Evolutionary conservation across 345 rosid species (phyloP), one percentile per base, ranked within the genome.

Genomic region (Lenwebbia sp.): DNA sequence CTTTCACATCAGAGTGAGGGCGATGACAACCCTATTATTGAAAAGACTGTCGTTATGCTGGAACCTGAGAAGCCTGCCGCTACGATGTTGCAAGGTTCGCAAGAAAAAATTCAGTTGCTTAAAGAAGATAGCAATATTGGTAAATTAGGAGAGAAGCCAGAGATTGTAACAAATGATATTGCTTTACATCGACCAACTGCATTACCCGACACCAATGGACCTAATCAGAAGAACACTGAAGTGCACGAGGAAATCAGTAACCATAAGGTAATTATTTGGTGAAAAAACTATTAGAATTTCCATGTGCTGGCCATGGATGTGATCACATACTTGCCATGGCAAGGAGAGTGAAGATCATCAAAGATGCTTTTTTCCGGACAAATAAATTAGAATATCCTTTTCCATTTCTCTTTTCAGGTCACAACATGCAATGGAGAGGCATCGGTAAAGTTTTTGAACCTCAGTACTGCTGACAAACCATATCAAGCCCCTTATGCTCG

Each of bases 401-500:
- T 70, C 78, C 78, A 37, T 70, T 70, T 70, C 78, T 70, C 78
- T 70, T 70, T 70, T 37, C 78, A 70, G 78, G 78, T 70, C 23
- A 70, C 47, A 19, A 70, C 78, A 70, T 70, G 78, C 78, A 70
- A 70, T 37, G 78, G 6, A 70, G 78, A 70, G 47, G 78, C 78
- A 37, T 70, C 78, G 2, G 47, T 37, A 37, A 33, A 70, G 44
- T 37, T 22, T 70, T 70, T 23, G 13, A 33, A 13, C 78, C 78
- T 70, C 17, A 83, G 78, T 84, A 84, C 60, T 88, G 84, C 87
- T 87, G 94, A 91, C 86, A 95, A 92, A 89, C 90, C 94, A 85
- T 93, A 94, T 91, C 92, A 91, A 86, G 93, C 98, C 78, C 96
- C 99, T 26, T 90, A 88, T 91, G 99, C 96, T 87, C 92, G 95